A percentile compares a stretch with the other conserved stretches of the same genome.
Evolutionary conservation across 2,329 filamentous ascomycete genomes (phyloP).

Genomic region (Pseudofabraea citricarpa): DNA sequence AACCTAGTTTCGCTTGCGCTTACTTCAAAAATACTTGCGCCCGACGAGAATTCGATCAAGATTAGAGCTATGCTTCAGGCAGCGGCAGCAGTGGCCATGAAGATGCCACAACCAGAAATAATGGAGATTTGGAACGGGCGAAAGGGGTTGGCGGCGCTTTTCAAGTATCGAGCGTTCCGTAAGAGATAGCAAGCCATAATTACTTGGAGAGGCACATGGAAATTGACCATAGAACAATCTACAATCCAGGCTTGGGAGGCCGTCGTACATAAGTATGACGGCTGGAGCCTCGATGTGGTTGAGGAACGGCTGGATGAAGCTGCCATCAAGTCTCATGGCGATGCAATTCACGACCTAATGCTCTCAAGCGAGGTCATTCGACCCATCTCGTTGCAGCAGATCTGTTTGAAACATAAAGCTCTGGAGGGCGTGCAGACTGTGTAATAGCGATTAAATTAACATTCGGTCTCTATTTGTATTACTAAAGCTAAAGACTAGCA

Average conservation of each 20-base stretch:
- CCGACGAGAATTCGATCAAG: conserved; percentile 11
- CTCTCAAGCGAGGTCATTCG: conserved; percentile 13
- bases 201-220: conserved; percentile 21
- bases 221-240: conserved; percentile 15
- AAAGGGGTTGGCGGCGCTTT: conserved; percentile 16
- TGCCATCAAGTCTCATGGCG: conserved; percentile 19
- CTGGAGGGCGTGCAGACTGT: conserved; percentile 9
- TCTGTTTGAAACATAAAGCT: conserved; percentile 11
- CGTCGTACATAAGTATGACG: conserved; percentile 14
- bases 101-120: conserved; percentile 17
- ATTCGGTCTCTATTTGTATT: too few species aligned
- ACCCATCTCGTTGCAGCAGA: conserved; percentile 17
- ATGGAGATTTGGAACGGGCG: conserved; percentile 19
- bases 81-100: conserved; percentile 15
- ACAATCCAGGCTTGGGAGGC: conserved; percentile 18
- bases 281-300: conserved; percentile 11
- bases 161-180: conserved; percentile 12
- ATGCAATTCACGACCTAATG: conserved; percentile 14
- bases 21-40: conserved; percentile 20
- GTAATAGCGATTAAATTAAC: not conserved
- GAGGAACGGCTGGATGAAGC: conserved; percentile 13
- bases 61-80: conserved; percentile 12
- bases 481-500: not conserved
- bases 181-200: conserved; percentile 13
- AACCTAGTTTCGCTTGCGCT: conserved; percentile 16